These are phyloP conservation scores for Termitomyces sp. DNA, from an alignment of 768 basidiomycete genomes.

Conservation along the genomic window DNA sequence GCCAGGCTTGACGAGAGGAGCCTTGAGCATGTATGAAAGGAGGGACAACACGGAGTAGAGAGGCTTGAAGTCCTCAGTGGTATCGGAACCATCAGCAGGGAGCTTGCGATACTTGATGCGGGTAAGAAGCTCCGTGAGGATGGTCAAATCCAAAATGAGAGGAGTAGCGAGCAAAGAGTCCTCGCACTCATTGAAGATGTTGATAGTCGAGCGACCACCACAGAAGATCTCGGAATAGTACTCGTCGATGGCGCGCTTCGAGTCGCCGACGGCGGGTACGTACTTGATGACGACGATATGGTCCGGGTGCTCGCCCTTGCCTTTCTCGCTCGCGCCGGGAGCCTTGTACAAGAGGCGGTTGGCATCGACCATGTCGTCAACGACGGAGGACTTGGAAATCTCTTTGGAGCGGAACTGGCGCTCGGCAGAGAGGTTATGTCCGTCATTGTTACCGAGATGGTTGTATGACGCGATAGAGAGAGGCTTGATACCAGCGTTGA, in stretches of 20 bases:
- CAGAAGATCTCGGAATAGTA: conserved; percentile 98
- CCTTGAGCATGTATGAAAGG: conserved; percentile 96
- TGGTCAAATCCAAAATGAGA: conserved; percentile 88
- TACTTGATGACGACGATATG: conserved; percentile 98
- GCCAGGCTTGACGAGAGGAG: conserved; percentile 93
- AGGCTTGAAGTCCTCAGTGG: conserved; percentile 62
- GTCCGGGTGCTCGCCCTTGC: conserved; percentile 96
- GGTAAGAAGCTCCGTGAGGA: conserved; percentile 91
- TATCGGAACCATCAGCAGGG: conserved; percentile 19
- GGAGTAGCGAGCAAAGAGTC: conserved; percentile 96
- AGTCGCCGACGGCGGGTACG: conserved; percentile 93
- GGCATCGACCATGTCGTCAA: conserved; percentile 96
- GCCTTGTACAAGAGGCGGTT: conserved; percentile 90
- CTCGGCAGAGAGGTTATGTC: conserved; percentile 85
- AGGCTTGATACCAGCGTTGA: conserved; percentile 98
- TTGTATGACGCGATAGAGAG: conserved; percentile 97
- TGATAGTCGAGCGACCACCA: conserved; percentile 90
- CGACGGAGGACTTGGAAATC: conserved; percentile 94
- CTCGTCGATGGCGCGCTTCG: conserved; percentile 98
- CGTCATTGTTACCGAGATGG: conserved; percentile 98
- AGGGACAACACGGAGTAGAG: conserved; percentile 91
- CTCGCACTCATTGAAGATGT: conserved; percentile 98
- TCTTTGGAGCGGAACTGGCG: conserved; percentile 97
- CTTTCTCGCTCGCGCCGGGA: conserved; percentile 48
- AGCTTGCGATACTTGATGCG: conserved; percentile 82